Conservation (phyloP, 148 eudicot species). For the Arctostaphylos glauca region DNA sequence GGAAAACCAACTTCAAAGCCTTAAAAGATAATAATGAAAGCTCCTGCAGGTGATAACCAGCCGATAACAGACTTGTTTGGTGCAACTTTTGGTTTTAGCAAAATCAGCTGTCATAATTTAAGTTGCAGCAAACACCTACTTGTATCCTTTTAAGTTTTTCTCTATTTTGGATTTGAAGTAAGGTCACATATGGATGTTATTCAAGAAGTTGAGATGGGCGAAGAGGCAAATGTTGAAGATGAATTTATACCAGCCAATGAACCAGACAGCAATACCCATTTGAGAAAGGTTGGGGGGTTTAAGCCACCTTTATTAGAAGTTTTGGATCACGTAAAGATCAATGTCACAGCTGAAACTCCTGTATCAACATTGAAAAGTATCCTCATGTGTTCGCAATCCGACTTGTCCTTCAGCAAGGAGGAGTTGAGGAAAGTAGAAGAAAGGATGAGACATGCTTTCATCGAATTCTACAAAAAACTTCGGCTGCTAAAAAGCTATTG, state of each 20-base stretch:
- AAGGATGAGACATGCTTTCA: constrained; percentile 26
- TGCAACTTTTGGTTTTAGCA: too few species aligned
- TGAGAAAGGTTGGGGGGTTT: background rate
- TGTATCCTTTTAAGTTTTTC: background rate
- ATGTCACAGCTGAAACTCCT: constrained; percentile 31
- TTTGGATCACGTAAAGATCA: constrained; percentile 33
- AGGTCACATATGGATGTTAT: constrained; percentile 20
- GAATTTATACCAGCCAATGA: background rate
- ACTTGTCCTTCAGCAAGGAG: constrained; percentile 25
- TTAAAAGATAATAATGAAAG: background rate
- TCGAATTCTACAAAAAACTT: constrained; percentile 36
- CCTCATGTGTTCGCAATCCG: constrained; percentile 13
- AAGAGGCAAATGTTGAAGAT: background rate
- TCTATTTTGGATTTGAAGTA: constrained; percentile 14
- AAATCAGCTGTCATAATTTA: background rate
- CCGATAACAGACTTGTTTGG: too few species aligned
- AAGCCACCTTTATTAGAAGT: constrained; percentile 23
- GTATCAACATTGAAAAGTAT: constrained; percentile 30
- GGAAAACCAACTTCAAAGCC: background rate
- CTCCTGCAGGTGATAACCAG: too few species aligned
- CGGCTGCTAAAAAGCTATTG: constrained; percentile 36
- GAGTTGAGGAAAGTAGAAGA: constrained; percentile 30
- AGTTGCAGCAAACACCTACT: background rate
- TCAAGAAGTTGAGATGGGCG: constrained; percentile 29
- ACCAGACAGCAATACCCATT: background rate